Conservation (phyloP, 148 eudicot genomes). For the Silene conica region DNA sequence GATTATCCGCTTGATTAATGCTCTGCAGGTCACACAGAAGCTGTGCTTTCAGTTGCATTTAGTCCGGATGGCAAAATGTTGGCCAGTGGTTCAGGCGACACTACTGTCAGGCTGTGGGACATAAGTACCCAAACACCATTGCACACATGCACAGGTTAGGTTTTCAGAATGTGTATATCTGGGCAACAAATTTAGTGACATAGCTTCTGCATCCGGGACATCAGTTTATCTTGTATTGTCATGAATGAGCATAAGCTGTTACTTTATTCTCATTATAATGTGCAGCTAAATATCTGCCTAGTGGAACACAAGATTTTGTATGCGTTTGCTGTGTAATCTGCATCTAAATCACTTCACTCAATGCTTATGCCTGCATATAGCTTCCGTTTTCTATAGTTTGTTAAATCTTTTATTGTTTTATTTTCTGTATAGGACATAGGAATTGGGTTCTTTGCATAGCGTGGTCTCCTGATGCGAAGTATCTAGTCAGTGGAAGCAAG, state of each 20-base stretch:
- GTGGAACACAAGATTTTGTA: too few species aligned
- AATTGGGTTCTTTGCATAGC: constrained; percentile 97
- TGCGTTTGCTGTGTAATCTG: too few species aligned
- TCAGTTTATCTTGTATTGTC: not conserved
- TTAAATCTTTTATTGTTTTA: constrained; percentile 7
- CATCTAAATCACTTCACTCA: not conserved
- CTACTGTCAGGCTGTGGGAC: constrained; percentile 95
- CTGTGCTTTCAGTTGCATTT: constrained; percentile 92
- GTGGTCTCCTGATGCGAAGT: constrained; percentile 97
- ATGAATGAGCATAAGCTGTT: not conserved
- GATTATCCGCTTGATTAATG: not conserved
- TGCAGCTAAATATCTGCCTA: too few species aligned
- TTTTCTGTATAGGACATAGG: constrained; percentile 58
- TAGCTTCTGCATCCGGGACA: too few species aligned
- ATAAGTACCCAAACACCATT: constrained; percentile 81
- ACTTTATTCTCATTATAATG: too few species aligned
- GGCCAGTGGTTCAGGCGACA: constrained; percentile 97
- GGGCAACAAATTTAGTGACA: too few species aligned
- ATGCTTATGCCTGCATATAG: not conserved
- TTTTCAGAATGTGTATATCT: not conserved
- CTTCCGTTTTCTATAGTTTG: not conserved
- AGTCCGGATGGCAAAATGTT: constrained; percentile 94
- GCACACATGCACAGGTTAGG: constrained; percentile 81
- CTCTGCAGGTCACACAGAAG: constrained; percentile 78
- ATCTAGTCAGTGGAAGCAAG: constrained; percentile 97